Base-by-base conservation (phyloP, 345 rosid genomes). In the Isatis tinctoria region DNA sequence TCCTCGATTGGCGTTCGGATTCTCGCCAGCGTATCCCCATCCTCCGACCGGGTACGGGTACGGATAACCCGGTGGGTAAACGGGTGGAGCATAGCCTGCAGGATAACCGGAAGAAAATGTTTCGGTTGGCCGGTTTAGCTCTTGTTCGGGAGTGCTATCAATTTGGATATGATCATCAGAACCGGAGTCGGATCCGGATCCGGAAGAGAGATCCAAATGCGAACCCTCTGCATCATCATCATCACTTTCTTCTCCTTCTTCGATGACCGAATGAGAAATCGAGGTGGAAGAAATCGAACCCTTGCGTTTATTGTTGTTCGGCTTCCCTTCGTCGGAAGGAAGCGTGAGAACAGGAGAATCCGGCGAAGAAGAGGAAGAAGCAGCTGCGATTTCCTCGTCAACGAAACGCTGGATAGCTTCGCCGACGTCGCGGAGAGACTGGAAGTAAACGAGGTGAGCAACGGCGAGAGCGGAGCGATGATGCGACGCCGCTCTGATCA, bases 391-490 rank as follows among this genome's bases (percentile, higher is more conserved):
- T 69, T 87, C 97, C 28, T 90, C 96, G 56, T 91, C 97, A 36
- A 87, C 97, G 69, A 87, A 91, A 62, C 82, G 83, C 12, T 81
- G 84, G 56, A 94, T 84, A 32, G 96, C 96, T 49, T 90, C 91
- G 5, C 98, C 98, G 57, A 94, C 88, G 47, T 82, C 83, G 24
- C 57, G 64, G 40, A 94, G 85, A 4, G 98, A 88, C 2, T 84
- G 84, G 56, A 94, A 85, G 78, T 91, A 94, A 28, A 79, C 65
- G 3, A 87, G 81, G 33, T 94, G 98, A 12, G 98, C 89, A 1
- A 86, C 93, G 27, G 98, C 92, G 59, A 94, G 87, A 48, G 91
- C 88, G 69, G 65, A 79, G 12, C 97, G 96, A 64, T 88, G 79
- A 24, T 85, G 79, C 63, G 95, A 67, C 26, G 93, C 97, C 10